Percentiles rank a stretch among this genome's conserved stretches.
Evolutionary conservation across 306 rosid genomes (phyloP).

Genomic region (Fagus sylvatica): DNA sequence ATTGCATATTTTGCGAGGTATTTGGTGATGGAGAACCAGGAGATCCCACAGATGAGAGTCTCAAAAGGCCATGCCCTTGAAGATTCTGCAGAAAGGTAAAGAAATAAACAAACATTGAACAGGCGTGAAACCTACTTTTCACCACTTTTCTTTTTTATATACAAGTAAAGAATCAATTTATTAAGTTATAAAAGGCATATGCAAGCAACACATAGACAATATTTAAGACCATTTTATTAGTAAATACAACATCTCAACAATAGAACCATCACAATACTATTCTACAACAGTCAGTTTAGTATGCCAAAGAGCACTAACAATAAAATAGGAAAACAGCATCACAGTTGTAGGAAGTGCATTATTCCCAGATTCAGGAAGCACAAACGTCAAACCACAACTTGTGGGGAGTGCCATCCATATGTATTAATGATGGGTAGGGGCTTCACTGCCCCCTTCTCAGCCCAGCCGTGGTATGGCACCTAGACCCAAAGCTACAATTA

Average conservation of each 20-base stretch:
- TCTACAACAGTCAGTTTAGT: neutral
- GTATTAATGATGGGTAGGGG: too few species aligned
- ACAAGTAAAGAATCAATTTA: neutral
- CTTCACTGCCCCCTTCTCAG: too few species aligned
- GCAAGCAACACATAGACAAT: conserved; percentile 8
- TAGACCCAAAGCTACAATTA: neutral
- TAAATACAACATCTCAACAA: neutral
- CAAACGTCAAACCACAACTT: too few species aligned
- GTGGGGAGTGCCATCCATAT: too few species aligned
- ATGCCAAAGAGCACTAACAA: neutral
- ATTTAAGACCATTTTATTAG: neutral
- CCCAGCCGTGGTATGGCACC: neutral
- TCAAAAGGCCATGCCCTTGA: conserved; percentile 75
- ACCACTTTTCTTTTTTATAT: neutral
- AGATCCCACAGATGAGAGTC: conserved; percentile 67
- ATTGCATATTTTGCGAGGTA: conserved; percentile 61
- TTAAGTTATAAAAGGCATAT: neutral
- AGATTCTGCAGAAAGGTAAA: conserved; percentile 53
- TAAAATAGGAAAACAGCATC: too few species aligned
- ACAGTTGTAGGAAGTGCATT: neutral
- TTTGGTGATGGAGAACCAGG: conserved; percentile 58
- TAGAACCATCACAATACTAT: neutral
- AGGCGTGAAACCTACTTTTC: neutral
- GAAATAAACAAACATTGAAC: conserved; percentile 17
- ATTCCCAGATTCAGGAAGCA: neutral